Conservation (phyloP, 1,139 yeast species). For the Debaryomyces sp. region DNA sequence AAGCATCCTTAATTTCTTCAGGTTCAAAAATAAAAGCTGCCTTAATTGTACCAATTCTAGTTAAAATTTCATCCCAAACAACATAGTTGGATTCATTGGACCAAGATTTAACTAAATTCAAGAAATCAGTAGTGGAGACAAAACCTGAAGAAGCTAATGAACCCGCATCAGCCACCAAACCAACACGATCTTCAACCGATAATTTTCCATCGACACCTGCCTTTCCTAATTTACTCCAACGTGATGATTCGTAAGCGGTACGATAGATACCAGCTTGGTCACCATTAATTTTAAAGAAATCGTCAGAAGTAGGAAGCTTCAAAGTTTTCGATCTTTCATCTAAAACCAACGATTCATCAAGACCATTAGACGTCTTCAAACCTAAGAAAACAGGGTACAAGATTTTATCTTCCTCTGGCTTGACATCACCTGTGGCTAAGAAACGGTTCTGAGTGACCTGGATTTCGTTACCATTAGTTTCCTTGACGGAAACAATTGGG, state of each 20-base stretch:
- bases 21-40: constrained; percentile 75
- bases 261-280: constrained; percentile 85
- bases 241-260: constrained; percentile 72
- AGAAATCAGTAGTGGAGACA: constrained; percentile 65
- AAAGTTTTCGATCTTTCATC: constrained; percentile 55
- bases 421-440: constrained; percentile 81
- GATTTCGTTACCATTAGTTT: constrained; percentile 40
- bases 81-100: constrained; percentile 66
- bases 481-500: constrained; percentile 70
- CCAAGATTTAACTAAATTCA: constrained; percentile 70
- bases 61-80: constrained; percentile 76
- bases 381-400: constrained; percentile 86
- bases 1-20: constrained; percentile 53
- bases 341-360: constrained; percentile 64
- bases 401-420: constrained; percentile 58
- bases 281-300: constrained; percentile 77
- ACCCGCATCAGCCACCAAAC: constrained; percentile 81
- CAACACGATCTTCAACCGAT: constrained; percentile 83
- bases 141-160: constrained; percentile 75
- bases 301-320: constrained; percentile 44
- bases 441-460: constrained; percentile 74
- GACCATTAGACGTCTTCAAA: constrained; percentile 65
- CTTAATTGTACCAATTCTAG: constrained; percentile 56
- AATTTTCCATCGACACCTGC: constrained; percentile 69
- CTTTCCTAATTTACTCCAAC: constrained; percentile 73